A percentile compares a stretch with the other conserved stretches of the same genome.
phyloP scores from a whole-genome alignment of 352 stramenopile genomes.

The Elongisporangium prolatum region DNA sequence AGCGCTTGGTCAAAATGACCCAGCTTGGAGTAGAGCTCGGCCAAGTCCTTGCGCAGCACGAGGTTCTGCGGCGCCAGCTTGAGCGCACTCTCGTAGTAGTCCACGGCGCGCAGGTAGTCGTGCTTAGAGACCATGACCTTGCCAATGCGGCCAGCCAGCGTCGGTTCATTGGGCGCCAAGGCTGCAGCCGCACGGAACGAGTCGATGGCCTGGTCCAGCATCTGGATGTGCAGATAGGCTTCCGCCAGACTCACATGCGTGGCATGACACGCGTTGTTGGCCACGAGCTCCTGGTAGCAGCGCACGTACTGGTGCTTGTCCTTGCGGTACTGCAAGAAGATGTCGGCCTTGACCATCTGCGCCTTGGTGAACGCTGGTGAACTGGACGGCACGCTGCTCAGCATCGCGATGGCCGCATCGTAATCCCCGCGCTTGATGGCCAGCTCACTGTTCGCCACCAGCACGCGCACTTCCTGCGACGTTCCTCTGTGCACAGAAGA shows the following conservation, averaged over 20 bases:
- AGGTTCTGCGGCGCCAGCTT: slow-evolving; percentile 72
- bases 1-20: slow-evolving; percentile 80
- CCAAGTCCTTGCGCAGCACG: slow-evolving; percentile 86
- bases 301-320: slow-evolving; percentile 88
- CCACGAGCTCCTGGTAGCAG: slow-evolving; percentile 89
- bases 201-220: slow-evolving; percentile 85
- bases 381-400: slow-evolving; percentile 76
- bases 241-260: slow-evolving; percentile 88
- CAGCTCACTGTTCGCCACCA: slow-evolving; percentile 90
- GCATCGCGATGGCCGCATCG: slow-evolving; percentile 85
- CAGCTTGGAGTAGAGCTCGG: slow-evolving; percentile 87
- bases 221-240: slow-evolving; percentile 90
- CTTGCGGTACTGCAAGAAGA: slow-evolving; percentile 90
- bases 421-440: slow-evolving; percentile 89
- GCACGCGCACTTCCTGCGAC: slow-evolving; percentile 85
- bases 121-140: slow-evolving; percentile 91
- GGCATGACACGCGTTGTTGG: slow-evolving; percentile 60
- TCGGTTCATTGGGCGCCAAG: slow-evolving; percentile 60
- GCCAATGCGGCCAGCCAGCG: slow-evolving; percentile 84
- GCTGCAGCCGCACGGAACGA: slow-evolving; percentile 59
- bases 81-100: slow-evolving; percentile 92
- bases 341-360: slow-evolving; percentile 92
- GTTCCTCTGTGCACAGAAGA: slow-evolving; percentile 39
- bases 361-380: slow-evolving; percentile 83
- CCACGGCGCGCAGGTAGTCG: slow-evolving; percentile 90